Evolutionary conservation across 2,329 filamentous ascomycete species (phyloP).

Genomic region (Ophiocordyceps camponoti-rufipedis): DNA sequence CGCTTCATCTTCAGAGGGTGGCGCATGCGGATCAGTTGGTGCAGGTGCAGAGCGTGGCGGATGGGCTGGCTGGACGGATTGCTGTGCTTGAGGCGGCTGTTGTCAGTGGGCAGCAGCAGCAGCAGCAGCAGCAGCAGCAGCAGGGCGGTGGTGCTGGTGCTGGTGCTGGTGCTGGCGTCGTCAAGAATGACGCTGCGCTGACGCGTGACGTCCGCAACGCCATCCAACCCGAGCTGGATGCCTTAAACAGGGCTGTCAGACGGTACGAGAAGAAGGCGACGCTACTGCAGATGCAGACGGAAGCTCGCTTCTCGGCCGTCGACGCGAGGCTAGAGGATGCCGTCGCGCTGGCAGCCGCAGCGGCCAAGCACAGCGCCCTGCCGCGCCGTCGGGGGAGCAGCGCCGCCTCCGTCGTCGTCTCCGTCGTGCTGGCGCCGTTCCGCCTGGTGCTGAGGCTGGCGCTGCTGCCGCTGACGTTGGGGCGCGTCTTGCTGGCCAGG

Average conservation of each 20-base stretch:
- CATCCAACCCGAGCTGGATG: constrained; percentile 70
- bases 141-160: too few species aligned
- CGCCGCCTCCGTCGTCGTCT: neutral
- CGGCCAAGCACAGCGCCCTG: constrained; percentile 32
- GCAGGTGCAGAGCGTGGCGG: neutral
- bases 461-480: constrained; percentile 19
- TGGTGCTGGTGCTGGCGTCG: neutral
- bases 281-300: constrained; percentile 55
- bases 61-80: constrained; percentile 18
- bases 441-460: constrained; percentile 19
- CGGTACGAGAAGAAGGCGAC: constrained; percentile 82
- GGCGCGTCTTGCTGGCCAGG: neutral
- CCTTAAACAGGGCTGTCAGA: constrained; percentile 71
- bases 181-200: constrained; percentile 24
- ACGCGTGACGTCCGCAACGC: constrained; percentile 42
- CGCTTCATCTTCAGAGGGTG: constrained; percentile 62
- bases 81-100: constrained; percentile 43
- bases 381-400: constrained; percentile 2
- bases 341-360: constrained; percentile 62
- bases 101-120: too few species aligned
- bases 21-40: constrained; percentile 35
- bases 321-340: constrained; percentile 59
- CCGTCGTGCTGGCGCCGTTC: constrained; percentile 22
- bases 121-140: too few species aligned
- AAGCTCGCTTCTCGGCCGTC: constrained; percentile 53